Evolutionary conservation across 83 land plant genomes (phyloP).

Genomic region (Larix sibirica): DNA sequence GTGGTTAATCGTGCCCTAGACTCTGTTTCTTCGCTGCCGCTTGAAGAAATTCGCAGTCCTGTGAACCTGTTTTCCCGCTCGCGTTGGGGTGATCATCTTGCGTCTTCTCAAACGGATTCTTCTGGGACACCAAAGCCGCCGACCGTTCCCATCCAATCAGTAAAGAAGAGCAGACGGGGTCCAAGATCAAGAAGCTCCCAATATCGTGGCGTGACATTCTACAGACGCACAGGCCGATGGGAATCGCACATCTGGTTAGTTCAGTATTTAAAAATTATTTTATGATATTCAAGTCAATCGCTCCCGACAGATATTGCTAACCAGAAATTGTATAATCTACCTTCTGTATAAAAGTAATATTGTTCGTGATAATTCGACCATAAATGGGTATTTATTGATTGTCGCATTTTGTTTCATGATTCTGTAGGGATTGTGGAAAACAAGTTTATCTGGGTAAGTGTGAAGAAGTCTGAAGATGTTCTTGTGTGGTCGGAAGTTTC

Average conservation of each 20-base stretch:
- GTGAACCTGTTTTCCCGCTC: background rate
- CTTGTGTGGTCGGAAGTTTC: background rate
- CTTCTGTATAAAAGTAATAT: background rate
- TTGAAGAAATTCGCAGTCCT: background rate
- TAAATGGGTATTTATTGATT: background rate
- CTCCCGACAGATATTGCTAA: background rate
- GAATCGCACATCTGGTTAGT: constrained; percentile 74
- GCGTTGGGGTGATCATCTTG: constrained; percentile 13
- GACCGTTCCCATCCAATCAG: constrained; percentile 63
- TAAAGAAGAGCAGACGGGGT: constrained; percentile 43
- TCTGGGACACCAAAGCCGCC: background rate
- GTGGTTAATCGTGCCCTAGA: background rate
- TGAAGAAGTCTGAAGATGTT: background rate
- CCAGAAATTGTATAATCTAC: background rate
- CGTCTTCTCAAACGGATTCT: background rate
- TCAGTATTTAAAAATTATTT: background rate
- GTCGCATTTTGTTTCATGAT: background rate
- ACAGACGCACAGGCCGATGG: constrained; percentile 77
- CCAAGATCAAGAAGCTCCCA: constrained; percentile 77
- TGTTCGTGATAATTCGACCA: background rate
- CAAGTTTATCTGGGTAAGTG: constrained; percentile 59
- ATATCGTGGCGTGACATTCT: constrained; percentile 75
- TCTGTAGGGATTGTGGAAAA: constrained; percentile 55
- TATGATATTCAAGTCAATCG: background rate
- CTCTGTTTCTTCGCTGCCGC: background rate